phyloP scores from a whole-genome alignment of 208 protist genomes.

The Crithidia expoeki region DNA sequence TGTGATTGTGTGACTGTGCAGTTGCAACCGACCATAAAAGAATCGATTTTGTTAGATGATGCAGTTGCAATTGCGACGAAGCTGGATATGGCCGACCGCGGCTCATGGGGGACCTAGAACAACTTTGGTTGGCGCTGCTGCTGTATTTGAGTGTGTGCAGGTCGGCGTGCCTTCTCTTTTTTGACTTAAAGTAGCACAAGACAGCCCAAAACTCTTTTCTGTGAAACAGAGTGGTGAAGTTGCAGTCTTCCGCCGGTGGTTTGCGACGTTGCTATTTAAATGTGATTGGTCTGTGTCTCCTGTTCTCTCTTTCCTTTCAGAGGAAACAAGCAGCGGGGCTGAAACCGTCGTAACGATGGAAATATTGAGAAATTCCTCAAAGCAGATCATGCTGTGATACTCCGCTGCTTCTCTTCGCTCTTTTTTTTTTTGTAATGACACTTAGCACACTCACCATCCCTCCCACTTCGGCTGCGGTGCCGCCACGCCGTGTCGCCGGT shows the following conservation, averaged over 20 bases:
- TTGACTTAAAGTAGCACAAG: background rate
- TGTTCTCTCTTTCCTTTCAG: no score
- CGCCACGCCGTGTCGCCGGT: constrained; percentile 13
- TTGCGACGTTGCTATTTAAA: no score
- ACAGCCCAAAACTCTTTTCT: background rate
- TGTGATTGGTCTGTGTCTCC: no score
- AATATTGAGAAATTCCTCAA: no score
- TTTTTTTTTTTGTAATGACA: constrained; percentile 1
- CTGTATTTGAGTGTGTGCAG: background rate
- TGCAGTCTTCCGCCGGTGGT: no score
- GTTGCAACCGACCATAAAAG: background rate
- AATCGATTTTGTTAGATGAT: background rate
- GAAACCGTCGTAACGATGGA: no score
- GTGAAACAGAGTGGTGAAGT: no score
- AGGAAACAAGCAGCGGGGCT: no score
- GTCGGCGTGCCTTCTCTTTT: background rate
- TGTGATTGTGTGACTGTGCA: background rate
- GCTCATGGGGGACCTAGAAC: no score
- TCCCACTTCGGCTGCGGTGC: constrained; percentile 7
- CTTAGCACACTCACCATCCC: constrained; percentile 20
- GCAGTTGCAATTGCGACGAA: background rate
- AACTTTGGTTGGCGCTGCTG: background rate
- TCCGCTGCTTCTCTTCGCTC: background rate
- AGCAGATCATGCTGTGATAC: background rate
- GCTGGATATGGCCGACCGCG: no score